phyloP scores from a whole-genome alignment of 1,284 basidiomycete genomes.

The Afroboletus lepidellus region DNA sequence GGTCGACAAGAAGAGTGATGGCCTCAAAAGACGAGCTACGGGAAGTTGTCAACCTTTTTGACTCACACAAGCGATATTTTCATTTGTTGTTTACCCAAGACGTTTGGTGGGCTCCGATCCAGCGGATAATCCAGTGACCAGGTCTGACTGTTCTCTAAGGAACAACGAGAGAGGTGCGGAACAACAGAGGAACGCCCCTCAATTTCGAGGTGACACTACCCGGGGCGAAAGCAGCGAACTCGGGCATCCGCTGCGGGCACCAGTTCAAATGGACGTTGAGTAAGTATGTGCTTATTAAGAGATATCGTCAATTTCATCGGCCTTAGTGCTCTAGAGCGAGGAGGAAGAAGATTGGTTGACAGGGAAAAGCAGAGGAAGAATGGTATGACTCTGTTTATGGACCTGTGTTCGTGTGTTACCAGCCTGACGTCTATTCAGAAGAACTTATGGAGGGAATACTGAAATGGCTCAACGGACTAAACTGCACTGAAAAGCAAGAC shows the following conservation, averaged over 20 bases:
- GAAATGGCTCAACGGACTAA: neutral
- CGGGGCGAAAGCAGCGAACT: neutral
- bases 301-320: neutral
- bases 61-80: neutral
- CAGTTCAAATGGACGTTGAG: neutral
- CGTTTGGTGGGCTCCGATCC: slow-evolving; percentile 1
- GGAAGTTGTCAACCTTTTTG: slow-evolving; percentile 6
- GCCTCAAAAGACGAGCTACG: neutral
- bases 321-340: too few species aligned
- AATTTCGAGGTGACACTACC: neutral
- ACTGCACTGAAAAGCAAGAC: neutral
- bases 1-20: neutral
- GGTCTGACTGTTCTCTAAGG: too few species aligned
- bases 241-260: too few species aligned
- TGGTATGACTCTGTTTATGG: neutral
- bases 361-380: neutral
- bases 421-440: neutral
- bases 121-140: too few species aligned
- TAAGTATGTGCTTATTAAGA: neutral
- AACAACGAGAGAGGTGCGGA: neutral
- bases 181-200: neutral
- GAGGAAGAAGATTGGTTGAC: neutral
- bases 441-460: neutral
- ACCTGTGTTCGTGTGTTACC: neutral
- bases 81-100: slow-evolving; percentile 6